A percentile compares a stretch with the other conserved stretches of the same genome.
Evolutionary conservation across 306 rosid species (phyloP).

Genomic region (Cicer cuneatum): DNA sequence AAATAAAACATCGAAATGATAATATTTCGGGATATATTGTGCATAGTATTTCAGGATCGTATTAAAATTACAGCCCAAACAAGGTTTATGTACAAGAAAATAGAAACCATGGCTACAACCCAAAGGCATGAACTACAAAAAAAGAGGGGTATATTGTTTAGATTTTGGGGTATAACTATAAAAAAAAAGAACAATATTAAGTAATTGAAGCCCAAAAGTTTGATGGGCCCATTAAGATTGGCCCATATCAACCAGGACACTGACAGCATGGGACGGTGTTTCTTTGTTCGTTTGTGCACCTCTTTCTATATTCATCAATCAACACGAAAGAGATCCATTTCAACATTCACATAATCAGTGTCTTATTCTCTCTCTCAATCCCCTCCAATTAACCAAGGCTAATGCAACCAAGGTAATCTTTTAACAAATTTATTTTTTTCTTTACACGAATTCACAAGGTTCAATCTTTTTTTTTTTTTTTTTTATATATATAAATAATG

Average conservation of each 20-base stretch:
- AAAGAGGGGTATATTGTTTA: background rate
- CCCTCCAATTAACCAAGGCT: slow-evolving; percentile 9
- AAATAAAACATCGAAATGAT: background rate
- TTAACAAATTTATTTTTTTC: background rate
- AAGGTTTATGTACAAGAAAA: background rate
- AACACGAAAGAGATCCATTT: background rate
- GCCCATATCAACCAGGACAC: background rate
- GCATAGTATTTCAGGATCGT: background rate
- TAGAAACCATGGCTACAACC: background rate
- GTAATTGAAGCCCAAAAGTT: slow-evolving; percentile 9
- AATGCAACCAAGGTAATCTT: slow-evolving; percentile 42
- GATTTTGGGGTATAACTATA: too few species aligned
- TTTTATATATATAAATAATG: too few species aligned
- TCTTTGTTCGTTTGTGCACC: background rate
- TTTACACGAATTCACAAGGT: slow-evolving; percentile 7
- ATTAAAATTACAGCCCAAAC: background rate
- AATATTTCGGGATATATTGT: background rate
- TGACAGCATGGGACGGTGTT: background rate
- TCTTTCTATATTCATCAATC: background rate
- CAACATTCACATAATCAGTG: background rate
- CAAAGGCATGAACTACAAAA: slow-evolving; percentile 7
- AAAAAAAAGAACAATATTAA: background rate
- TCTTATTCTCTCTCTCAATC: background rate
- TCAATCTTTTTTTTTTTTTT: slow-evolving; percentile 15
- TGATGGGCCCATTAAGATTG: background rate